Evolutionary conservation across 116 monocot species (phyloP), one percentile per base, ranked within the genome.

Genomic region (Trichopus zeylanicus): DNA sequence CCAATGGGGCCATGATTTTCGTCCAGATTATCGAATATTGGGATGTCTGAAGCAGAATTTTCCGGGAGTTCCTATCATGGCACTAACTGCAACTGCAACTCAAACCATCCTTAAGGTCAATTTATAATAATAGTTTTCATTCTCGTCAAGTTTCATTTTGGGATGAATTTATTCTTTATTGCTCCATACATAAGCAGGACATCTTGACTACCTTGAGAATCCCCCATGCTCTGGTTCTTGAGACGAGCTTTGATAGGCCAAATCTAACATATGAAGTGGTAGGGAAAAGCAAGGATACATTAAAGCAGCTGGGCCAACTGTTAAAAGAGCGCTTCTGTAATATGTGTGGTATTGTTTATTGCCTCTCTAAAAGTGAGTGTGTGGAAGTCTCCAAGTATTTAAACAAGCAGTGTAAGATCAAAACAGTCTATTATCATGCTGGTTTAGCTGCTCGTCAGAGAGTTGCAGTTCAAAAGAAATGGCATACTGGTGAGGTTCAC

Each of bases 1-100:
- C 53, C 97, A 97, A 67, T 97, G 97, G 91, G 97, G 91, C 15
- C 87, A 97, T 75, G 97, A 97, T 71, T 97, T 97, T 75, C 90
- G 87, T 33, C 97, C 97, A 47, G 97, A 91, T 25, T 97, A 97
- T 46, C 75, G 87, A 82, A 77, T 63, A 65, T 55, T 97, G 31
- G 84, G 91, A 51, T 87, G 84, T 48, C 79, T 90, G 26, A 90
- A 84, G 66, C 91, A 82, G 60, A 82, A 79, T 27, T 97, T 97
- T 62, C 81, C 87, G 46, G 26, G 35, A 20, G 82, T 90, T 48
- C 77, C 90, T 31, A 23, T 97, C 4, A 87, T 91, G 81, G 91
- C 91, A 38, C 78, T 97, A 61, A 97, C 97, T 75, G 97, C 97
- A 67, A 97, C 97, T 48, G 97, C 97, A n/a, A 97, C 97, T 38